Evolutionary conservation across 164 flowering plant genomes (phyloP).

Genomic region (Vitis amurensis): DNA sequence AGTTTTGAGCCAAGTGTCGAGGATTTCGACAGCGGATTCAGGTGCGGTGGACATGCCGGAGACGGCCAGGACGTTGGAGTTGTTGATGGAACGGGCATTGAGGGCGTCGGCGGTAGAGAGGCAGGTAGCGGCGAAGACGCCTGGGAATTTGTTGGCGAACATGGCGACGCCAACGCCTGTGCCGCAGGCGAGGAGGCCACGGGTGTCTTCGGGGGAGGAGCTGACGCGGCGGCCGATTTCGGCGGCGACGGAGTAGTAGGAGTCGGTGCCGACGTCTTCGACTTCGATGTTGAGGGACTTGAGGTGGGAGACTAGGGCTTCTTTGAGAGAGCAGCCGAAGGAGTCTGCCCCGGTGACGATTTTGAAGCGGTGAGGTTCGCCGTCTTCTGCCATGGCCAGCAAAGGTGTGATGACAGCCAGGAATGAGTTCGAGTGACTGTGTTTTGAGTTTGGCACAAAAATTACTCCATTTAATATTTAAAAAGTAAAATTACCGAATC

Average conservation of each 20-base stretch:
- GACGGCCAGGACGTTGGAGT: slow-evolving; percentile 88
- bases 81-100: slow-evolving; percentile 83
- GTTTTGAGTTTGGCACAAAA: too few species aligned
- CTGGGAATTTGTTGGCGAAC: slow-evolving; percentile 94
- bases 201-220: slow-evolving; percentile 39
- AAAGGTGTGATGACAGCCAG: too few species aligned
- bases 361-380: slow-evolving; percentile 37
- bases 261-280: slow-evolving; percentile 81
- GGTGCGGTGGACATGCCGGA: slow-evolving; percentile 68
- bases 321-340: slow-evolving; percentile 72
- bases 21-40: slow-evolving; percentile 58
- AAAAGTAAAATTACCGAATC: too few species aligned
- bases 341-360: slow-evolving; percentile 83
- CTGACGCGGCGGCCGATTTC: slow-evolving; percentile 75
- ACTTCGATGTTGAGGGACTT: slow-evolving; percentile 71
- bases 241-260: slow-evolving; percentile 83
- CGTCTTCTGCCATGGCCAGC: slow-evolving; percentile 24
- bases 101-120: slow-evolving; percentile 58
- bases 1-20: slow-evolving; percentile 72
- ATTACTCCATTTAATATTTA: too few species aligned
- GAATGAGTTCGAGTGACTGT: too few species aligned
- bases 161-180: slow-evolving; percentile 90
- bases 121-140: slow-evolving; percentile 82
- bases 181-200: slow-evolving; percentile 92
- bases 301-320: slow-evolving; percentile 74